phyloP scores from a whole-genome alignment of 2,329 filamentous ascomycete genomes.

The Tolypocladium nubicola region DNA sequence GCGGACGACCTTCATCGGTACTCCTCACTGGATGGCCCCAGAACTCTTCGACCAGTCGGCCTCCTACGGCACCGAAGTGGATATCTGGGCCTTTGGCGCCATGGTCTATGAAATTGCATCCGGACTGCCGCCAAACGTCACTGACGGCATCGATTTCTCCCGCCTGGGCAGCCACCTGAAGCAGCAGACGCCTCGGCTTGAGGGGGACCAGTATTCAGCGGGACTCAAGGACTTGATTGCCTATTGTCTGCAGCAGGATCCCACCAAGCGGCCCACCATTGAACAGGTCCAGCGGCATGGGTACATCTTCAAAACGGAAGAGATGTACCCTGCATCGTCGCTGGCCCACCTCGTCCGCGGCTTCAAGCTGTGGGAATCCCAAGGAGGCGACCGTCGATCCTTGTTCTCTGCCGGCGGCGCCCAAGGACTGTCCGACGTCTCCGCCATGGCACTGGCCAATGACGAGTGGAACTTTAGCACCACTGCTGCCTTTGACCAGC shows the following conservation, averaged over 20 bases:
- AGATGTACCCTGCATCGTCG: slow-evolving; percentile 51
- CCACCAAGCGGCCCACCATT: slow-evolving; percentile 57
- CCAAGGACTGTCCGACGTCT: slow-evolving; percentile 36
- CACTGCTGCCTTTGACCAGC: slow-evolving; percentile 52
- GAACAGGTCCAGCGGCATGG: slow-evolving; percentile 59
- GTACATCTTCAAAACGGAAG: slow-evolving; percentile 54
- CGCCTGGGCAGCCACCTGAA: slow-evolving; percentile 48
- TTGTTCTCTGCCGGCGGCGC: slow-evolving; percentile 51
- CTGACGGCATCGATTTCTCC: slow-evolving; percentile 35
- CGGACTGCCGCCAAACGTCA: slow-evolving; percentile 61
- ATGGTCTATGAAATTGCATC: slow-evolving; percentile 75
- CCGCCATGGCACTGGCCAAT: slow-evolving; percentile 33
- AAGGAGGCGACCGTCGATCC: slow-evolving; percentile 59
- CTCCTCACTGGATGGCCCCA: slow-evolving; percentile 78
- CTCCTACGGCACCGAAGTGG: slow-evolving; percentile 61
- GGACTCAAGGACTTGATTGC: slow-evolving; percentile 59
- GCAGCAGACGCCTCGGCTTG: slow-evolving; percentile 54
- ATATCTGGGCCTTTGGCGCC: slow-evolving; percentile 80
- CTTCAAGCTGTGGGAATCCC: slow-evolving; percentile 66
- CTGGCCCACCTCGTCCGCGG: slow-evolving; percentile 58
- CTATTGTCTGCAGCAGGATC: slow-evolving; percentile 61
- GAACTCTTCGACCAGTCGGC: slow-evolving; percentile 58
- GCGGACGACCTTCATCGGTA: slow-evolving; percentile 70
- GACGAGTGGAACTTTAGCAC: slow-evolving; percentile 62
- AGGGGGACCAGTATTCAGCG: slow-evolving; percentile 61